Conservation (phyloP, 305 asterid genomes). For the Lippia alba region DNA sequence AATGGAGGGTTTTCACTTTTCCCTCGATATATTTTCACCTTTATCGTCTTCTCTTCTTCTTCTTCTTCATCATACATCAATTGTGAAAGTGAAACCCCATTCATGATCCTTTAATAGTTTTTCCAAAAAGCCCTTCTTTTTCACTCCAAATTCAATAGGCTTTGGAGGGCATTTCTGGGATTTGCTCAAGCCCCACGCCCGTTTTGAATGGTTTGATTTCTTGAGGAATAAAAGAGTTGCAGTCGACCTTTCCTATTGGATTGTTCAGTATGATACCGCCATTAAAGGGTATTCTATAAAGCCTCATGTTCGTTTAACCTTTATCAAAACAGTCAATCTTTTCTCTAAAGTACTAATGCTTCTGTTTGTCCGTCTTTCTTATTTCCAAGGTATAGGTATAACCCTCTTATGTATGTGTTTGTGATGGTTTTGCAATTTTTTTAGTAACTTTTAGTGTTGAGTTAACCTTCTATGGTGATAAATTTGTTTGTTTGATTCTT, state of each 20-base stretch:
- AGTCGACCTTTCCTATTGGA: conserved; percentile 93
- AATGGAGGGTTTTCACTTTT: too few species aligned
- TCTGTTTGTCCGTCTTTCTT: neutral
- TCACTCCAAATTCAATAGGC: conserved; percentile 56
- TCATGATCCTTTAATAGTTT: conserved; percentile 26
- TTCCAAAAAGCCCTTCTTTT: conserved; percentile 1
- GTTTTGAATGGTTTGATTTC: conserved; percentile 73
- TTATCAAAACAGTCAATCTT: conserved; percentile 82
- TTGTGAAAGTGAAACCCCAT: conserved; percentile 22
- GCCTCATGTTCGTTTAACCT: conserved; percentile 83
- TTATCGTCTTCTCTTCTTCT: neutral
- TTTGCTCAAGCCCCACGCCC: conserved; percentile 80
- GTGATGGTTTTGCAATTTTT: too few species aligned
- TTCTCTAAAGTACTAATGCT: conserved; percentile 80
- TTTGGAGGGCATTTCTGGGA: conserved; percentile 97
- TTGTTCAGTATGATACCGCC: conserved; percentile 93
- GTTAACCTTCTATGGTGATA: conserved; percentile 6
- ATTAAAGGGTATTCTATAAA: conserved; percentile 68
- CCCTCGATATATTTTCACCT: too few species aligned
- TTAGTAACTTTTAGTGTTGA: neutral
- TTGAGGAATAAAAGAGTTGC: conserved; percentile 96
- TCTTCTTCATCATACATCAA: neutral
- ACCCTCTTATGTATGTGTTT: conserved; percentile 27
- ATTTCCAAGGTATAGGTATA: conserved; percentile 30
- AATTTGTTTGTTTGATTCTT: conserved; percentile 13